Evolutionary conservation across 1,139 yeast species (phyloP).

Genomic region (Taphrina betulina): DNA sequence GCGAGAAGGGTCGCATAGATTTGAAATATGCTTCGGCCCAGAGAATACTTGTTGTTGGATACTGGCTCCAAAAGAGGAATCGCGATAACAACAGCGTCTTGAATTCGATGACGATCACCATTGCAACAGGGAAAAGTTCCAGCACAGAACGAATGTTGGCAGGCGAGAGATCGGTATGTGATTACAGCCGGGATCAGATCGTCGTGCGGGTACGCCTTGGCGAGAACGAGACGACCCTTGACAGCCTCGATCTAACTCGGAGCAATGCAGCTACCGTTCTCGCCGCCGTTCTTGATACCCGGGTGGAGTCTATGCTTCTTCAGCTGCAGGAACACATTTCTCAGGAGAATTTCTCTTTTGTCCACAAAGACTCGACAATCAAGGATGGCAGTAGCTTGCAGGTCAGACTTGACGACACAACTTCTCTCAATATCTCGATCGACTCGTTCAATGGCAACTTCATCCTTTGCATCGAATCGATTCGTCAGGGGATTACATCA

Average conservation of each 20-base stretch:
- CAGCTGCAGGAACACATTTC: neutral
- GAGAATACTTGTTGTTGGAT: conserved; percentile 17
- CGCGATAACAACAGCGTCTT: conserved; percentile 13
- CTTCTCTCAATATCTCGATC: conserved; percentile 1
- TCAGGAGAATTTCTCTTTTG: neutral
- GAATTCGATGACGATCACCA: conserved; percentile 22
- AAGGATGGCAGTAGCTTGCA: neutral
- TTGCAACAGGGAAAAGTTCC: neutral
- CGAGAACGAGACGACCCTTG: neutral
- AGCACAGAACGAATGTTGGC: neutral
- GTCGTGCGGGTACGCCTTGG: conserved; percentile 4
- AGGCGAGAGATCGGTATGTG: neutral
- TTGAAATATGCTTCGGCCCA: conserved; percentile 28
- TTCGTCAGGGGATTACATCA: neutral
- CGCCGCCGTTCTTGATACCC: neutral
- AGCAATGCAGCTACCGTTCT: conserved; percentile 11
- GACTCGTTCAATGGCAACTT: conserved; percentile 10
- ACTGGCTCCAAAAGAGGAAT: conserved; percentile 22
- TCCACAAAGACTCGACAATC: neutral
- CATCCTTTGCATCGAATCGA: neutral
- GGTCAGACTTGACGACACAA: neutral
- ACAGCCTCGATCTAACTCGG: neutral
- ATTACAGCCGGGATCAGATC: conserved; percentile 20
- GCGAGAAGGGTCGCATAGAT: conserved; percentile 18
- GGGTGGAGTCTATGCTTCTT: neutral